A percentile compares a stretch with the other conserved stretches of the same genome.
phyloP scores from a whole-genome alignment of 441 rosid species.

The Pelargonium fulgidum region DNA sequence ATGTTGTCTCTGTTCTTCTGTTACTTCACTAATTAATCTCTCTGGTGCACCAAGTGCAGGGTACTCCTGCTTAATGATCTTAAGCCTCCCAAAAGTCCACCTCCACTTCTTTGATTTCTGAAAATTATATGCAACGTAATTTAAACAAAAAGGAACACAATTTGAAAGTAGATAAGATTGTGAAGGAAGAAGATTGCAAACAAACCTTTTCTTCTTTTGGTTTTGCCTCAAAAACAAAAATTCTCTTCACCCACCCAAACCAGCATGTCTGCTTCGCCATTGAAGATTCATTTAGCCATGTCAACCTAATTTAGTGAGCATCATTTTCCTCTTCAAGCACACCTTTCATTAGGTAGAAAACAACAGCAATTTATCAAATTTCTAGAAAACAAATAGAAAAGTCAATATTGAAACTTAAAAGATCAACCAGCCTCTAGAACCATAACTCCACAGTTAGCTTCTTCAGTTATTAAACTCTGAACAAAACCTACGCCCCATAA shows the following conservation, averaged over 20 bases:
- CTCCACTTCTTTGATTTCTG: constrained; percentile 53
- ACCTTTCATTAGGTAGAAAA: background rate
- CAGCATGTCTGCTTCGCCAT: constrained; percentile 58
- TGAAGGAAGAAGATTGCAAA: background rate
- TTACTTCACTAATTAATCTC: constrained; percentile 44
- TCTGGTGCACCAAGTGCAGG: constrained; percentile 40
- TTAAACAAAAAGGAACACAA: background rate
- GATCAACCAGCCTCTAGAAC: background rate
- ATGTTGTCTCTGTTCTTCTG: constrained; percentile 64
- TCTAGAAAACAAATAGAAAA: background rate
- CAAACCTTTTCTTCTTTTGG: constrained; percentile 48
- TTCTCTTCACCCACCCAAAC: constrained; percentile 62
- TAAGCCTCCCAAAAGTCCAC: constrained; percentile 49
- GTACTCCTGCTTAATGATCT: constrained; percentile 31
- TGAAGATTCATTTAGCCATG: constrained; percentile 27
- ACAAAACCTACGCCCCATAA: background rate
- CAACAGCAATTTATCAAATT: constrained; percentile 1
- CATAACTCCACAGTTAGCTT: background rate
- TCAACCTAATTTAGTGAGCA: constrained; percentile 14
- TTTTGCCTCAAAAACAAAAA: constrained; percentile 45
- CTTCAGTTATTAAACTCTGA: background rate
- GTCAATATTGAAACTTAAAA: background rate
- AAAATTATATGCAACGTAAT: background rate
- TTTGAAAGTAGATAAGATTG: background rate
- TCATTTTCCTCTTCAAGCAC: background rate